phyloP scores from a whole-genome alignment of 1,139 yeast genomes.

The Sugiyamaella grinbergsii region DNA sequence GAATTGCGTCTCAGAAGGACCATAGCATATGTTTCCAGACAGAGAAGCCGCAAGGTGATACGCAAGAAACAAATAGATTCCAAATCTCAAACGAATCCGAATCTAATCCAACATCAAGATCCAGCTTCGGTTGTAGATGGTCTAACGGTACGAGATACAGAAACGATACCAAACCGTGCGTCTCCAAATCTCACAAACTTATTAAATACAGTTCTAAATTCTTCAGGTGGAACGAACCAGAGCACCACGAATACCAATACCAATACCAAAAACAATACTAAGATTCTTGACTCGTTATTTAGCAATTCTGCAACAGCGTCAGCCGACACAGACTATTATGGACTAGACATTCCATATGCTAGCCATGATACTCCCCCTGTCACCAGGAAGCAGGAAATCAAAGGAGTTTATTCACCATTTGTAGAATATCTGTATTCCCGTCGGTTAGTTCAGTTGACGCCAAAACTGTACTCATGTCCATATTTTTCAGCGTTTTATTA shows the following conservation, averaged over 20 bases:
- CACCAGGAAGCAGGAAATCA: conserved; percentile 27
- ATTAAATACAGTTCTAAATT: neutral
- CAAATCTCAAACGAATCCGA: no score
- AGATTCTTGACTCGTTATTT: neutral
- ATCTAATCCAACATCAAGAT: no score
- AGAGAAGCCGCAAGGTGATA: no score
- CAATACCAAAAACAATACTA: neutral
- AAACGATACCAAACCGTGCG: no score
- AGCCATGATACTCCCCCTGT: conserved; percentile 31
- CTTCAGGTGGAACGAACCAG: no score
- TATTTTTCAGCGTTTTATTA: conserved; percentile 40
- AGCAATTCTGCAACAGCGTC: neutral
- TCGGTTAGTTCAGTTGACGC: conserved; percentile 26
- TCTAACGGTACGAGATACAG: no score
- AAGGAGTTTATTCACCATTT: conserved; percentile 34
- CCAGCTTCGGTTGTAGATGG: no score
- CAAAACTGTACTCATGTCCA: conserved; percentile 25
- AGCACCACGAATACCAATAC: no score
- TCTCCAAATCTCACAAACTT: no score
- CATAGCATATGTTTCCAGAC: conserved; percentile 12
- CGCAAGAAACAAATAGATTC: no score
- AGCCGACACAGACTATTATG: conserved; percentile 10
- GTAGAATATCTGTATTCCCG: conserved; percentile 29
- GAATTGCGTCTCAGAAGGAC: conserved; percentile 1
- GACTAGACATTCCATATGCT: conserved; percentile 26